Evolutionary conservation across 2,329 filamentous ascomycete genomes (phyloP).

Genomic region (Pestalotiopsis sp.): DNA sequence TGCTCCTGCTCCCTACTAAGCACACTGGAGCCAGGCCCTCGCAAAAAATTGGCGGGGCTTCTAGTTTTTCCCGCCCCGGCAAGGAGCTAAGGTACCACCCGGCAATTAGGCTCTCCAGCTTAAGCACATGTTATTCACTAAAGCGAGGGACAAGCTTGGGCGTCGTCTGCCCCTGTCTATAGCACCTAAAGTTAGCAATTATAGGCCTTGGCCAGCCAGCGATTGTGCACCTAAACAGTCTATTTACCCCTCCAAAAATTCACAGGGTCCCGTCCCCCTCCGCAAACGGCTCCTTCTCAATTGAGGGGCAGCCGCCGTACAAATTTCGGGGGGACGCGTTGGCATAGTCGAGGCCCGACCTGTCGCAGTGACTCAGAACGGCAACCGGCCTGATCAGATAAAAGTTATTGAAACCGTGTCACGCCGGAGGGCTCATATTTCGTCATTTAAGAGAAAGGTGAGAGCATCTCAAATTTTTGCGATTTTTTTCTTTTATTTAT

Average conservation of each 20-base stretch:
- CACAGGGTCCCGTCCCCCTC: background rate
- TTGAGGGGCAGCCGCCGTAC: conserved; percentile 13
- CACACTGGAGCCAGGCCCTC: background rate
- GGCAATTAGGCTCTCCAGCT: background rate
- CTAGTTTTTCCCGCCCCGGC: conserved; percentile 13
- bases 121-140: background rate
- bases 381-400: background rate
- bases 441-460: background rate
- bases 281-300: conserved; percentile 9
- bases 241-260: conserved; percentile 3
- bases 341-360: conserved; percentile 1
- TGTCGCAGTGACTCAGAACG: conserved; percentile 11
- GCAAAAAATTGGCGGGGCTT: conserved; percentile 13
- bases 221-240: conserved; percentile 1
- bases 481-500: background rate
- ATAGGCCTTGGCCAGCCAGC: background rate
- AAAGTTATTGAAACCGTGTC: conserved; percentile 3
- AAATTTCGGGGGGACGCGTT: conserved; percentile 12
- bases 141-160: background rate
- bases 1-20: background rate
- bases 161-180: background rate
- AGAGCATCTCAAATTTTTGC: background rate
- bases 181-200: background rate
- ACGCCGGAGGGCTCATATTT: background rate
- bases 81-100: background rate